Evolutionary conservation across 768 basidiomycete species (phyloP), one percentile per base, ranked within the genome.

Genomic region (Galerina marginata): DNA sequence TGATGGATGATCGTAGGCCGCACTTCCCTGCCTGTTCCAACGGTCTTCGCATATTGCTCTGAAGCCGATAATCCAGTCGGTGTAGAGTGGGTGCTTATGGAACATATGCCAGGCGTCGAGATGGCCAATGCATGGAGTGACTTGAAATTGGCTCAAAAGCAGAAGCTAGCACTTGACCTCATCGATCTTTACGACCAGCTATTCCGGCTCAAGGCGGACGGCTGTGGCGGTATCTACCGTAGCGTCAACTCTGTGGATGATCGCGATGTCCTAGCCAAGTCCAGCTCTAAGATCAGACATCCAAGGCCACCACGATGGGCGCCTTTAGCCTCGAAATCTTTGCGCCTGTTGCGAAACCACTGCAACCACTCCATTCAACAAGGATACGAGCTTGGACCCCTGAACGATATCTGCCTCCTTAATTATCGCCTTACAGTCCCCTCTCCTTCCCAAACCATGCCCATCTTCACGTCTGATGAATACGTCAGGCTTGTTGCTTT

Each of bases 41-140:
- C 26, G 12, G 58, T 63, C 42, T 60, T 54, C 40, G 39, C 61
- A 1, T 63, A 63, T 57, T 65, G 58, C 55, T 62, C 61, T 10
- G 61, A 62, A 43, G 40, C 65, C 33, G 58, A 47, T 37, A 65
- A 65, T 57, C 61, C 65, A 20, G 65, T 65, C 23, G 59, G 65
- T n/a, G 61, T 54, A 4, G 61, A 65, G 53, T 65, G 65, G 65
- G 3, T 63, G 15, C 20, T 65, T 39, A 65, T 63, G 65, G 58
- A 65, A 47, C 49, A 60, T 40, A 55, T 65, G 44, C 58, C 58
- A 6, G 65, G 65, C 29, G 46, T 60, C 23, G 43, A 52, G 37
- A 50, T 65, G 58, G 58, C 12, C 40, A 54, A 39, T 15, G 61
- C 42, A 16, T 65, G 58, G 58, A 20, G 39, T 33, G 26, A 56